Evolutionary conservation across 805 yeast genomes (phyloP).

Genomic region (Kodamaea fukazawae): DNA sequence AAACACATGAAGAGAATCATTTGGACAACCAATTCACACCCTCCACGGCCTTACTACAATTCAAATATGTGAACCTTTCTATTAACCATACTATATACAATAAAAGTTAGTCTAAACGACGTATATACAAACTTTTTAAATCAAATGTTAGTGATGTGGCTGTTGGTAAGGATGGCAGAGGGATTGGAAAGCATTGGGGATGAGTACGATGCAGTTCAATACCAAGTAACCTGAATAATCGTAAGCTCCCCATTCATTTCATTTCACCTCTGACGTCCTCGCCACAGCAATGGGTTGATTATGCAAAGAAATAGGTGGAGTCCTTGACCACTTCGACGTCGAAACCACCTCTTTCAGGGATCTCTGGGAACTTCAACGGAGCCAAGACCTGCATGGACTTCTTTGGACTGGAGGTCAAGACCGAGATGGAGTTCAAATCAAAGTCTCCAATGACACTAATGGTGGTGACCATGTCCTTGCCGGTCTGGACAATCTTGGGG

Average conservation of each 20-base stretch:
- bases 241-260: no score
- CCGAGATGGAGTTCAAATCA: slow-evolving; percentile 24
- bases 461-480: slow-evolving; percentile 63
- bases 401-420: slow-evolving; percentile 17
- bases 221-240: no score
- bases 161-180: no score
- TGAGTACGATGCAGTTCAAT: no score
- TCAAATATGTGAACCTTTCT: neutral
- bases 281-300: slow-evolving; percentile 1
- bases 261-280: no score
- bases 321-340: slow-evolving; percentile 71
- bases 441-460: slow-evolving; percentile 51
- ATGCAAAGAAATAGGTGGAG: slow-evolving; percentile 76
- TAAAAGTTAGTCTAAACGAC: neutral
- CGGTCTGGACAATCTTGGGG: slow-evolving; percentile 47
- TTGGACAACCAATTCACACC: no score
- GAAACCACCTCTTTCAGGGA: slow-evolving; percentile 80
- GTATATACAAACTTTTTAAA: no score
- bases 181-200: no score
- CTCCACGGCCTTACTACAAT: no score
- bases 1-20: no score
- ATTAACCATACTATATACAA: slow-evolving; percentile 1
- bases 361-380: slow-evolving; percentile 67
- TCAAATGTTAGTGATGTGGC: no score
- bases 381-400: slow-evolving; percentile 48